These are phyloP conservation scores for Ophiorrhiza pumila DNA, from an alignment of 257 asterid genomes.

Conservation along the genomic window DNA sequence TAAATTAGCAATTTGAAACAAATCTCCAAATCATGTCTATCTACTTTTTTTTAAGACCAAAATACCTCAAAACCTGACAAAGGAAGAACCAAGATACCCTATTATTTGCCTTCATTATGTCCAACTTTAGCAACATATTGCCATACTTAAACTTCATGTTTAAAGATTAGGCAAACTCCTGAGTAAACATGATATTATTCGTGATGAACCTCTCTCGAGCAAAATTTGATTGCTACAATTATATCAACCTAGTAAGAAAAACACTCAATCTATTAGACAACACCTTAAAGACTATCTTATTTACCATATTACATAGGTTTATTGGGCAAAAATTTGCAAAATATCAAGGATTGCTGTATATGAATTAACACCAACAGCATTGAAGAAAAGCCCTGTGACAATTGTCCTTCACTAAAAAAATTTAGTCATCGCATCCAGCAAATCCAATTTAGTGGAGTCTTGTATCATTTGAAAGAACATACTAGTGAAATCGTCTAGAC, in stretches of 20 bases:
- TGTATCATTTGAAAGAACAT: no score
- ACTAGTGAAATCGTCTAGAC: no score
- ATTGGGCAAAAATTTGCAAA: background rate
- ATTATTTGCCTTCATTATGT: no score
- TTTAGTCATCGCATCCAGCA: background rate
- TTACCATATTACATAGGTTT: background rate
- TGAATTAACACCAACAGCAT: background rate
- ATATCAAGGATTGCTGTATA: background rate
- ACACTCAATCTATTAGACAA: background rate
- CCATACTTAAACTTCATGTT: background rate
- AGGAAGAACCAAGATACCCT: background rate
- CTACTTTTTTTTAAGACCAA: background rate
- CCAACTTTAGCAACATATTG: no score
- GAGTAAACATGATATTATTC: background rate
- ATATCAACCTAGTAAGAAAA: background rate
- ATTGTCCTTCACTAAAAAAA: background rate
- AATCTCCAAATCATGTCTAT: background rate
- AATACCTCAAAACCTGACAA: background rate
- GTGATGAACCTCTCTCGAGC: background rate
- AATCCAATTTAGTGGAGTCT: background rate
- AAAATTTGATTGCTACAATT: background rate
- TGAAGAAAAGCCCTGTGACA: background rate
- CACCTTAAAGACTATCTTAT: background rate
- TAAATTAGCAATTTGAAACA: background rate
- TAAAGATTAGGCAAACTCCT: background rate